Conservation (phyloP, 73 alveolate species). For the Tetrahymena elliotti region DNA sequence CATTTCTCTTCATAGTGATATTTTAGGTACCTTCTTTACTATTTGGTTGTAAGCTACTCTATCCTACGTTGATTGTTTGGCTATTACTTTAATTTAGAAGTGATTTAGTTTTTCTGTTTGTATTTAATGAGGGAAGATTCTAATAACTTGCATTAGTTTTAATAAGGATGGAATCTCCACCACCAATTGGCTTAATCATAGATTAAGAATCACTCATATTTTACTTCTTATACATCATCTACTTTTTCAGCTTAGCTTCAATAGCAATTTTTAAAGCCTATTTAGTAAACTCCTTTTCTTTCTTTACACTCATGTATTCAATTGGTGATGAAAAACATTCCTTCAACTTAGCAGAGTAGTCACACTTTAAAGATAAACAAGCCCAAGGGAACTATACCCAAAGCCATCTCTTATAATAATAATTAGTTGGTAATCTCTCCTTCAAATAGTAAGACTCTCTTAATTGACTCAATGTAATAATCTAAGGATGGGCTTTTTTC, state of each 20-base stretch:
- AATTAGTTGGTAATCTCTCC: slow-evolving; percentile 42
- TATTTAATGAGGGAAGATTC: background rate
- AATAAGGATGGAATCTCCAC: slow-evolving; percentile 14
- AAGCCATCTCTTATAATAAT: slow-evolving; percentile 68
- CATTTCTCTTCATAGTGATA: background rate
- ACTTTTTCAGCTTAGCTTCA: slow-evolving; percentile 59
- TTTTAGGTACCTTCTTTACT: background rate
- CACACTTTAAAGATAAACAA: slow-evolving; percentile 50
- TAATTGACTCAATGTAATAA: background rate
- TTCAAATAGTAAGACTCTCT: background rate
- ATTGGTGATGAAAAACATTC: slow-evolving; percentile 51
- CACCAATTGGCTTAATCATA: background rate
- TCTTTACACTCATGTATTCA: slow-evolving; percentile 49
- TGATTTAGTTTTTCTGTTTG: slow-evolving; percentile 5
- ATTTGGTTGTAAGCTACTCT: background rate
- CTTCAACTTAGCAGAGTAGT: slow-evolving; percentile 41
- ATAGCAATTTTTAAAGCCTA: slow-evolving; percentile 51
- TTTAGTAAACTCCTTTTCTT: slow-evolving; percentile 57
- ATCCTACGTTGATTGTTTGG: background rate
- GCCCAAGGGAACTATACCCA: slow-evolving; percentile 73
- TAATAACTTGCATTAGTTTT: background rate
- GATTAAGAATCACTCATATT: slow-evolving; percentile 3
- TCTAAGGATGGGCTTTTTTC: background rate
- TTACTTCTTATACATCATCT: slow-evolving; percentile 35
- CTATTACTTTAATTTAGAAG: background rate